Evolutionary conservation across 179 eudicot genomes (phyloP).

Genomic region (Spergularia azorica): DNA sequence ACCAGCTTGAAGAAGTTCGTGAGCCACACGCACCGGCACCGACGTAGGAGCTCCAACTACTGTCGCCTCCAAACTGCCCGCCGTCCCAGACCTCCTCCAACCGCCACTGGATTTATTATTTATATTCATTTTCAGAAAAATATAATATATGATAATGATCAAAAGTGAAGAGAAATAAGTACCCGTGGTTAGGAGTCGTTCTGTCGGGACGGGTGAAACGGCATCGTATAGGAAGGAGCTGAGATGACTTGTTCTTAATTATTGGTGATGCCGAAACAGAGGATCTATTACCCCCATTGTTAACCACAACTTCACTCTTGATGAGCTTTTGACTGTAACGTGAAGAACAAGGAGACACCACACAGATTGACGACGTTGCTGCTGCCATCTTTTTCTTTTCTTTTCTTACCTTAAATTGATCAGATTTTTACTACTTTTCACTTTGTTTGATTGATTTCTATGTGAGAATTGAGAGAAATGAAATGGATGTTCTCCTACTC

Average conservation of each 20-base stretch:
- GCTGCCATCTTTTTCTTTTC: background rate
- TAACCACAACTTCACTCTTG: background rate
- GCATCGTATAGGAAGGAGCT: slow-evolving; percentile 25
- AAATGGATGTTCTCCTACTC: too few species aligned
- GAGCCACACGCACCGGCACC: slow-evolving; percentile 76
- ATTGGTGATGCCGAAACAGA: background rate
- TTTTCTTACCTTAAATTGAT: background rate
- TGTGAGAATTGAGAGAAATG: too few species aligned
- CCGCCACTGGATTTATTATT: slow-evolving; percentile 23
- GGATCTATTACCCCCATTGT: background rate
- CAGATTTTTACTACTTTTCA: too few species aligned
- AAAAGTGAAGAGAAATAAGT: too few species aligned
- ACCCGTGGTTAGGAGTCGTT: too few species aligned
- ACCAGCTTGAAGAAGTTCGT: slow-evolving; percentile 78
- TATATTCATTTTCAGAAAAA: background rate
- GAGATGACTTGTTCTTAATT: background rate
- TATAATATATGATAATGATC: too few species aligned
- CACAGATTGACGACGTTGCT: slow-evolving; percentile 7
- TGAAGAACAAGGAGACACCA: background rate
- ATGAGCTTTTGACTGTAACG: background rate
- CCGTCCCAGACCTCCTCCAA: slow-evolving; percentile 41
- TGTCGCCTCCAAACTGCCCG: slow-evolving; percentile 24
- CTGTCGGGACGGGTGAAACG: slow-evolving; percentile 15
- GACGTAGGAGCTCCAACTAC: slow-evolving; percentile 47
- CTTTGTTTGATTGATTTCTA: too few species aligned